Conservation (phyloP, 192 early-diverging fungal species). For the Coemansia sp. region DNA sequence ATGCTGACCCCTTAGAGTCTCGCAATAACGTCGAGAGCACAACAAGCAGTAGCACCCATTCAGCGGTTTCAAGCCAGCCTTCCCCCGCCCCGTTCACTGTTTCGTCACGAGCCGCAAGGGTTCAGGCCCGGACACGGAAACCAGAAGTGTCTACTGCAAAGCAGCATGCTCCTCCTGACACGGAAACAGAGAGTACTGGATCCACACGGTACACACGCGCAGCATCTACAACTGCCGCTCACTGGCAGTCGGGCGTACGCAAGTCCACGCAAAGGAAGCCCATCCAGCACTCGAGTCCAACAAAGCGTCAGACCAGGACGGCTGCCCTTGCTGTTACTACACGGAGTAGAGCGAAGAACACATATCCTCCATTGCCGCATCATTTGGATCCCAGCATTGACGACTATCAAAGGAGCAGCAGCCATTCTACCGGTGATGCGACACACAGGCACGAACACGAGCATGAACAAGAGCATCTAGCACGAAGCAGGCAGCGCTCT, state of each 20-base stretch:
- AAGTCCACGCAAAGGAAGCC: neutral
- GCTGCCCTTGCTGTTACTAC: neutral
- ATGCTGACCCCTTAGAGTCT: neutral
- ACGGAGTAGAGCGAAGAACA: constrained; percentile 1
- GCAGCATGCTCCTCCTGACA: neutral
- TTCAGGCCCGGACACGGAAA: constrained; percentile 2
- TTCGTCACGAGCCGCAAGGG: neutral
- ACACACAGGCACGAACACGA: neutral
- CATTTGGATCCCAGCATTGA: neutral
- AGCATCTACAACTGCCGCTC: neutral
- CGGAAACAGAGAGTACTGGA: neutral
- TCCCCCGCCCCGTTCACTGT: neutral
- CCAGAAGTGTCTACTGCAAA: neutral
- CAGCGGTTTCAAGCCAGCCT: constrained; percentile 3
- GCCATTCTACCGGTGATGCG: neutral
- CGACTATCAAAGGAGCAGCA: neutral
- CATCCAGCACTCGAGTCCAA: constrained; percentile 3
- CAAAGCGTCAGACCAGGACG: neutral
- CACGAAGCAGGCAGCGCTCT: neutral
- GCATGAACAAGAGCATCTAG: neutral
- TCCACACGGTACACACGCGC: neutral
- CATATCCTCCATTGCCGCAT: neutral
- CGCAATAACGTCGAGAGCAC: neutral
- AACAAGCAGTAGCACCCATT: constrained; percentile 2
- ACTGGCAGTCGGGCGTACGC: neutral